Percentiles rank a stretch among this genome's conserved stretches.
Conservation (phyloP, 2,329 filamentous ascomycete genomes). For the Penicillium sp. region DNA sequence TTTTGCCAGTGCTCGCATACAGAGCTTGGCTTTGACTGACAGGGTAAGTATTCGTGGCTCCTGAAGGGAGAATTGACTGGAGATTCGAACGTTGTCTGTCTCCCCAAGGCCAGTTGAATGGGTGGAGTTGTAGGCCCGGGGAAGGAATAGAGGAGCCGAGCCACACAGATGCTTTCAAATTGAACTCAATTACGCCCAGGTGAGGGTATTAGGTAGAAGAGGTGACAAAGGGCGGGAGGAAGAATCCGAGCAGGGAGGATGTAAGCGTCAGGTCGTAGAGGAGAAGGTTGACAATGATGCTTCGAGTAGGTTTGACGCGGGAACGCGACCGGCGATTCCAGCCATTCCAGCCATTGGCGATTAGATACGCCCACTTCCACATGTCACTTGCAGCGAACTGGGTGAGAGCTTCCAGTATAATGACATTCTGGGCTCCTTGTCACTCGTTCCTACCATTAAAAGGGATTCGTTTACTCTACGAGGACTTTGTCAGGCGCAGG, state of each 20-base stretch:
- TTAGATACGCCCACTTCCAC: conserved; percentile 15
- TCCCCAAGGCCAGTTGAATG: conserved; percentile 7
- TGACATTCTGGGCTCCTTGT: too few relatives aligned
- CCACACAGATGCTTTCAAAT: too few relatives aligned
- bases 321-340: conserved; percentile 18
- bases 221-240: not conserved
- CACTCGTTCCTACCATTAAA: too few relatives aligned
- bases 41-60: not conserved
- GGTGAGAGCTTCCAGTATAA: too few relatives aligned
- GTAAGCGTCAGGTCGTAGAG: not conserved
- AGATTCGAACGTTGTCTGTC: conserved; percentile 7
- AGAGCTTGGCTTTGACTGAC: conserved; percentile 14
- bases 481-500: too few relatives aligned
- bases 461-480: too few relatives aligned
- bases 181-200: not conserved
- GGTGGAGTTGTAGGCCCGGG: conserved; percentile 1
- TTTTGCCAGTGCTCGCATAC: conserved; percentile 43
- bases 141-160: not conserved
- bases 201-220: not conserved
- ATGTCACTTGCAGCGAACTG: too few relatives aligned
- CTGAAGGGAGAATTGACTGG: conserved; percentile 2
- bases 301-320: conserved; percentile 22
- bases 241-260: not conserved
- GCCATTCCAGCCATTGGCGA: conserved; percentile 2
- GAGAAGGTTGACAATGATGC: conserved; percentile 16